Conservation (phyloP, 2,329 filamentous ascomycete species). For the Penicillium decumbens region DNA sequence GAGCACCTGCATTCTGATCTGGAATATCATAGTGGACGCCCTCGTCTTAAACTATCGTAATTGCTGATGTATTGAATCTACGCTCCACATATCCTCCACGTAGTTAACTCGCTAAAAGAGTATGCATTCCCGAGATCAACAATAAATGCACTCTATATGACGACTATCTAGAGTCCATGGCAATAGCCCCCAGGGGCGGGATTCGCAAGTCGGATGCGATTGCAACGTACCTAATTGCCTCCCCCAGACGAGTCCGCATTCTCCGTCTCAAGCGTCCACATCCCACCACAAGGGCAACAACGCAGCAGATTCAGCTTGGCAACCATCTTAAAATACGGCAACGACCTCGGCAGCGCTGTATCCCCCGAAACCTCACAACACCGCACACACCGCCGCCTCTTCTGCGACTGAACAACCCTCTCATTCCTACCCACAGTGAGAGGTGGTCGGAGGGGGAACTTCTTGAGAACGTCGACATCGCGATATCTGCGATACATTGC, state of each 20-base stretch:
- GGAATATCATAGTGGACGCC: background rate
- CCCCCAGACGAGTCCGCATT: constrained; percentile 1
- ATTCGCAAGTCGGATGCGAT: background rate
- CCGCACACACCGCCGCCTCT: constrained; percentile 51
- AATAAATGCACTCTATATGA: background rate
- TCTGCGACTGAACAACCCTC: constrained; percentile 9
- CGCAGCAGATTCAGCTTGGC: constrained; percentile 36
- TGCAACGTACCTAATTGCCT: background rate
- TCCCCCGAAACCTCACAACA: constrained; percentile 66
- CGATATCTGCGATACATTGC: constrained; percentile 59
- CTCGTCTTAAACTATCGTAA: background rate
- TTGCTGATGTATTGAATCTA: background rate
- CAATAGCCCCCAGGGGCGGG: background rate
- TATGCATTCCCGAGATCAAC: background rate
- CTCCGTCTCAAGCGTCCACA: constrained; percentile 36
- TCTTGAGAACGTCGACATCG: constrained; percentile 56
- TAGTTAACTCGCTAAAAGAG: background rate
- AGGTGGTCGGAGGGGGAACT: constrained; percentile 34
- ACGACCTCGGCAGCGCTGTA: constrained; percentile 38
- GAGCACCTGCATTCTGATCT: background rate
- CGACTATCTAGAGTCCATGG: background rate
- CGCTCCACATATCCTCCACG: background rate
- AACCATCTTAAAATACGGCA: constrained; percentile 36
- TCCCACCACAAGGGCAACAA: constrained; percentile 40
- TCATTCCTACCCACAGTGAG: constrained; percentile 9